These are phyloP conservation scores for Hygrophorus pudorinus DNA, from an alignment of 768 basidiomycete genomes.

Conservation along the genomic window DNA sequence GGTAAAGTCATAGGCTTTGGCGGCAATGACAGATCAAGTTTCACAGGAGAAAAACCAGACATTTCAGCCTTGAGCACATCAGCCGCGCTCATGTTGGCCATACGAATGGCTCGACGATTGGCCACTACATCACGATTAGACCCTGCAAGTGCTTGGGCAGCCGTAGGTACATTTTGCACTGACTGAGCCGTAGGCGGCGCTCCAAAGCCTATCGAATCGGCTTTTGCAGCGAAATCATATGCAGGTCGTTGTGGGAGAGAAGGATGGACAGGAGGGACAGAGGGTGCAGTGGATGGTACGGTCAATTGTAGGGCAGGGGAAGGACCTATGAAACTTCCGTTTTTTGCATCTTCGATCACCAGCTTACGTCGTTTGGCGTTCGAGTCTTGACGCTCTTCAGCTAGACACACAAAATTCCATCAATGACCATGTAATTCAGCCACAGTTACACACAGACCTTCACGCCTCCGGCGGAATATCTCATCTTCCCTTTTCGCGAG, in stretches of 20 bases:
- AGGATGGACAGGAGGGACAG: slow-evolving; percentile 33
- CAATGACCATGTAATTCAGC: slow-evolving; percentile 12
- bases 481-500: slow-evolving; percentile 92
- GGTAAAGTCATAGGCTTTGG: slow-evolving; percentile 24
- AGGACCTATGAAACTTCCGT: slow-evolving; percentile 32
- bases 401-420: slow-evolving; percentile 35
- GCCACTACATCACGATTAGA: slow-evolving; percentile 88
- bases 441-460: slow-evolving; percentile 52
- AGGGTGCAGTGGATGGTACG: slow-evolving; percentile 32
- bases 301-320: slow-evolving; percentile 40
- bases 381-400: slow-evolving; percentile 88
- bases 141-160: slow-evolving; percentile 66
- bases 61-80: slow-evolving; percentile 90
- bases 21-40: slow-evolving; percentile 29
- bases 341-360: slow-evolving; percentile 36
- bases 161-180: slow-evolving; percentile 44
- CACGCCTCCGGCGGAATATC: slow-evolving; percentile 85
- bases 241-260: slow-evolving; percentile 56
- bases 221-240: slow-evolving; percentile 64
- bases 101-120: slow-evolving; percentile 81
- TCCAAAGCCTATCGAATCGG: slow-evolving; percentile 71
- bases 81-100: slow-evolving; percentile 96
- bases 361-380: slow-evolving; percentile 81
- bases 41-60: slow-evolving; percentile 44
- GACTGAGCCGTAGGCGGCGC: slow-evolving; percentile 52